Conservation (phyloP, 192 early-diverging fungal species). For the Backusella circina region DNA sequence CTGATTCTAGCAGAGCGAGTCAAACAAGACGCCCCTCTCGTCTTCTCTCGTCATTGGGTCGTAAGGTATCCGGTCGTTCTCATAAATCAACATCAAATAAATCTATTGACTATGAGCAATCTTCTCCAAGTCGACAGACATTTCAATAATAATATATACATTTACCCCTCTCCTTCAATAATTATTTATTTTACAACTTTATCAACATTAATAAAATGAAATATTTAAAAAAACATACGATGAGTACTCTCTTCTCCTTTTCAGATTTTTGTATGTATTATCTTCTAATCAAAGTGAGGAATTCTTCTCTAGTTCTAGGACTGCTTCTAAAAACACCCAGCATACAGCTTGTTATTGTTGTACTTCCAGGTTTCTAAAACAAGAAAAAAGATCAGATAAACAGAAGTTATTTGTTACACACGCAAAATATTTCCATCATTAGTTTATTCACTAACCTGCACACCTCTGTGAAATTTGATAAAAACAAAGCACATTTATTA, state of each 20-base stretch:
- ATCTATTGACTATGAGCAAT: background rate
- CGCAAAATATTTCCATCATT: background rate
- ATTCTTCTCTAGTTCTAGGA: conserved; percentile 94
- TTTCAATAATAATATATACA: background rate
- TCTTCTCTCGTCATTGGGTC: conserved; percentile 8
- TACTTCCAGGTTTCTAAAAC: conserved; percentile 85
- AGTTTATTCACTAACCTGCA: background rate
- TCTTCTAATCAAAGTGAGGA: conserved; percentile 74
- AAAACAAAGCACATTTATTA: background rate
- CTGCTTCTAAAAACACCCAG: conserved; percentile 89
- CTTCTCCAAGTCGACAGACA: background rate
- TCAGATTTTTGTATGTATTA: conserved; percentile 10
- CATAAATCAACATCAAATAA: background rate
- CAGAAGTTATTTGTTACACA: background rate
- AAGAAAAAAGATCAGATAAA: background rate
- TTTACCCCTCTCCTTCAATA: background rate
- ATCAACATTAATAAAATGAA: background rate
- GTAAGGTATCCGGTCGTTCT: conserved; percentile 1
- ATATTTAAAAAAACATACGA: background rate
- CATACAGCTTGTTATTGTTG: conserved; percentile 94
- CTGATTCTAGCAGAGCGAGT: background rate
- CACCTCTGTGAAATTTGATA: background rate
- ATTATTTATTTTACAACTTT: background rate
- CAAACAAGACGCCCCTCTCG: conserved; percentile 1
- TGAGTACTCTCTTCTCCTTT: background rate